Evolutionary conservation across 495 filamentous ascomycete species (phyloP), one percentile per base, ranked within the genome.

Genomic region (Tuber magnatum): DNA sequence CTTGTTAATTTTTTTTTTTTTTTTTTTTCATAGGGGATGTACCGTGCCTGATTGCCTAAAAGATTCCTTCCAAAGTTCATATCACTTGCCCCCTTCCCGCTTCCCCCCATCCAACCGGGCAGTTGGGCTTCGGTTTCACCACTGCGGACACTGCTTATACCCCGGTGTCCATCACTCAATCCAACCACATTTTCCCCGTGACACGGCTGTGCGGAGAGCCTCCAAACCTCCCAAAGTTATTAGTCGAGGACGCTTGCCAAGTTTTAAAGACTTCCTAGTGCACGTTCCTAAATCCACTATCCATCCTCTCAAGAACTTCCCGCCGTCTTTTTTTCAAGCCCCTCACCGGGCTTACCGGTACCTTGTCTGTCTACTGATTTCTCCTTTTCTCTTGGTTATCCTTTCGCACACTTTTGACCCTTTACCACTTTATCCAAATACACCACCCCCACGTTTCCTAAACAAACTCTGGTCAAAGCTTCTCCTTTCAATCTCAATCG

Each of bases 71-170:
- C 44, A 73, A 69, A 71, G 41, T 70, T 71, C 68, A 28, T 79
- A 75, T 72, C 76, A 78, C 42, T 39, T 72, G 35, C 40, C 43
- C 68, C 35, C 70, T 61, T 22, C 43, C 56, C 56, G 14, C n/a
- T 35, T 12, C 46, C 41, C 20, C 69, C 69, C 40, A 65, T 32
- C 76, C 72, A 74, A 72, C 77, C 65, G 42, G 71, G 22, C 28
- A 79, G 56, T 75, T 70, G 70, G 76, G 71, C 42, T 72, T 79
- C 73, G 72, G 65, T 78, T 79, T 78, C 70, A 76, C 76, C 77
- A 79, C 77, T 71, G 74, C 69, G 39, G 71, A 78, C 61, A 61
- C 70, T 65, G 71, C 68, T 72, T 69, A 65, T 65, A 32, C 14
- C 14, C 56, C n/a, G 7, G 5, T 20, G 74, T 42, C 68, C 41